Conservation (phyloP, 1,284 basidiomycete genomes). For the Ustilago nuda region DNA sequence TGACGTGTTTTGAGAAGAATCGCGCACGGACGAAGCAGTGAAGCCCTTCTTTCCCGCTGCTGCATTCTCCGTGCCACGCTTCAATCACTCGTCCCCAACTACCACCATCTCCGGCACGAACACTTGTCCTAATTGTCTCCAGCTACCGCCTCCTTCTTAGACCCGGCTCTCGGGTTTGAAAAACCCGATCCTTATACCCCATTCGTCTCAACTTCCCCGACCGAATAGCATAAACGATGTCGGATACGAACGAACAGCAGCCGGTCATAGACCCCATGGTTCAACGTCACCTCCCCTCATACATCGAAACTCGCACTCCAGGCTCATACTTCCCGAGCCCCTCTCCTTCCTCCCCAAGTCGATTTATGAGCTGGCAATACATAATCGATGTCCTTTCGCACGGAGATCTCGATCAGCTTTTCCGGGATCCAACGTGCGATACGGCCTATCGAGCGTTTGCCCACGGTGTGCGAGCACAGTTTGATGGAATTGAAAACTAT, state of each 20-base stretch:
- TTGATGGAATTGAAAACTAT: constrained; percentile 55
- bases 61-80: background rate
- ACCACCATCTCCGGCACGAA: background rate
- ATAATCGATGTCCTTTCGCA: constrained; percentile 25
- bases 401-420: constrained; percentile 59
- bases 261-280: constrained; percentile 16
- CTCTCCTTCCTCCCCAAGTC: constrained; percentile 3
- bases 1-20: background rate
- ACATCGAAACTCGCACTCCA: constrained; percentile 26
- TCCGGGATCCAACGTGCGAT: constrained; percentile 49
- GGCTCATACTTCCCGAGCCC: constrained; percentile 36
- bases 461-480: constrained; percentile 25
- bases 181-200: too few relatives aligned
- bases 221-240: too few relatives aligned
- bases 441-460: constrained; percentile 51
- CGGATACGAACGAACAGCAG: background rate
- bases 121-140: background rate
- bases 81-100: background rate
- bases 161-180: too few relatives aligned
- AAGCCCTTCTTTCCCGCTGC: background rate
- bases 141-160: background rate
- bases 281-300: constrained; percentile 18
- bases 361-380: constrained; percentile 44
- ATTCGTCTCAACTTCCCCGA: too few relatives aligned
- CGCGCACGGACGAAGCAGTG: background rate